Evolutionary conservation across 352 stramenopile genomes (phyloP), one percentile per base, ranked within the genome.

Genomic region (Phytopythium sindhum): DNA sequence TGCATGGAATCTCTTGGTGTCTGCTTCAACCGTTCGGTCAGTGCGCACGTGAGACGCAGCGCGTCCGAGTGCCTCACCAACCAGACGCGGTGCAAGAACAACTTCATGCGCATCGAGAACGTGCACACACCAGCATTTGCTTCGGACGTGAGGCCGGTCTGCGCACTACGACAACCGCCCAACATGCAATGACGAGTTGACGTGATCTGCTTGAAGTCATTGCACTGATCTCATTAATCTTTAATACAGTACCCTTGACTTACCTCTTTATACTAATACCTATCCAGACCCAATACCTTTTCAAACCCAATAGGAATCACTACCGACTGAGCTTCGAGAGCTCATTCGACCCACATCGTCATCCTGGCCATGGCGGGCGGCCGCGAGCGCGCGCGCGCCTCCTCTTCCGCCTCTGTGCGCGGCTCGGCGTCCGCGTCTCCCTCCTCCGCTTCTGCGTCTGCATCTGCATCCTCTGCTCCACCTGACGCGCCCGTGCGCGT

Each of bases 401-500:
- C 57, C 8, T 57, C 57, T 11, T 23, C 41, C 37, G 37, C 37
- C 41, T 48, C 42, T 48, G 41, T 17, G 41, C 41, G 41, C 41
- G 41, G 41, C 41, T 48, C 41, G 17, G 15, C 44, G 29, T 63
- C 44, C 5, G 24, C 29, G 31, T 28, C 2, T 26, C 31, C 41
- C n/a, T 7, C 26, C 6, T 19, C 23, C 2, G 11, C 23, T 24
- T 35, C 42, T 8, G 19, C 39, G 39, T 21, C 39, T 5, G 11
- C 41, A 1, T 24, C 41, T 23, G 29, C 57, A 3, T 28, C 57
- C 19, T 56, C 57, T 4, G 23, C 45, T 12, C 57, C 45, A 4
- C 28, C 5, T 12, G 4, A 15, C 10, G 65, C 48, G n/a, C 84
- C 80, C 14, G 68, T 89, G 26, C 81, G 79, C 23, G 71, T 92